phyloP scores from a whole-genome alignment of 306 rosid genomes.

The Albizia julibrissin region DNA sequence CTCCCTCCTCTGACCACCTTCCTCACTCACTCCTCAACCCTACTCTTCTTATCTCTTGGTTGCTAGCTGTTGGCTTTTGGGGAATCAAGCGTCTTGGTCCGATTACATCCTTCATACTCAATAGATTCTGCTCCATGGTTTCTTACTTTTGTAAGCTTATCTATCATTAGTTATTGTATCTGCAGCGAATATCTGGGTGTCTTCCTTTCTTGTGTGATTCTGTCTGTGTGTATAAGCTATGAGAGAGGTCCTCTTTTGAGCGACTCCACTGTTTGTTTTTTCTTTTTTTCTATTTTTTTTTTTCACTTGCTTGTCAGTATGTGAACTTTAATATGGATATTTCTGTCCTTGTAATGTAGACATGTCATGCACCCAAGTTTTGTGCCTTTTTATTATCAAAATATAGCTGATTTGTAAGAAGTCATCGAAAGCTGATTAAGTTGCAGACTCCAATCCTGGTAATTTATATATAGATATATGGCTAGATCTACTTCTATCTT shows the following conservation, averaged over 20 bases:
- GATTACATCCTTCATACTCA: slow-evolving; percentile 32
- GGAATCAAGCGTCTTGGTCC: slow-evolving; percentile 97
- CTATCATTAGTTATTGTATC: neutral
- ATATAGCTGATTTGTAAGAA: neutral
- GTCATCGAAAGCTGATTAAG: no score
- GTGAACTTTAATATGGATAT: neutral
- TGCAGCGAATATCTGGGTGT: slow-evolving; percentile 4
- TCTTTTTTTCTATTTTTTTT: neutral
- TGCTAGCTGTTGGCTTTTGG: slow-evolving; percentile 31
- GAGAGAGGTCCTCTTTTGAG: neutral
- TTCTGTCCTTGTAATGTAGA: neutral
- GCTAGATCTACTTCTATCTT: slow-evolving; percentile 28
- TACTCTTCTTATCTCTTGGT: neutral
- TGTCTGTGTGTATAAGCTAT: neutral
- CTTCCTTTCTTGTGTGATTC: neutral
- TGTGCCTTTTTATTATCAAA: neutral
- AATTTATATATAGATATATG: neutral
- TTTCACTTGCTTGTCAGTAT: neutral
- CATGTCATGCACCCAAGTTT: slow-evolving; percentile 21
- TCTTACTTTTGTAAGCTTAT: neutral
- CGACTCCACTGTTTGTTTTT: neutral
- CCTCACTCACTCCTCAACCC: slow-evolving; percentile 16
- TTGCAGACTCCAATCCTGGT: no score
- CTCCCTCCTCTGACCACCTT: slow-evolving; percentile 14
- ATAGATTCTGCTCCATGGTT: neutral